These are phyloP conservation scores for Alternaria sp. DNA, from an alignment of 2,329 filamentous ascomycete species.

Conservation along the genomic window DNA sequence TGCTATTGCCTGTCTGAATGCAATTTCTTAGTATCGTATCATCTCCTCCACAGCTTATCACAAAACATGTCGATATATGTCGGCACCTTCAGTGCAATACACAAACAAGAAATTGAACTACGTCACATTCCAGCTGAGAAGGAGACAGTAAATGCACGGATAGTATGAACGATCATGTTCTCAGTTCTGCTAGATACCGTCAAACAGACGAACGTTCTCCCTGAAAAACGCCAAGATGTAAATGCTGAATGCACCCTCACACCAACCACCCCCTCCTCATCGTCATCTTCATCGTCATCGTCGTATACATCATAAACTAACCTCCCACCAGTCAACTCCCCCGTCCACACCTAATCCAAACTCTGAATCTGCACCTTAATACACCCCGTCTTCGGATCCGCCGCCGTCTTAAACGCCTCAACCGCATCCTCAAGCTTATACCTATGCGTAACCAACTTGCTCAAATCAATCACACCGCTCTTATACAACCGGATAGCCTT, in stretches of 20 bases:
- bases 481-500: constrained; percentile 86
- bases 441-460: constrained; percentile 83
- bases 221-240: background rate
- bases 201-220: background rate
- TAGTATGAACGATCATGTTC: no score
- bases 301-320: background rate
- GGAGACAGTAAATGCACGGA: no score
- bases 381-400: constrained; percentile 88
- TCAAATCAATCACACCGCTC: constrained; percentile 82
- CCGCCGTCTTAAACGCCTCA: constrained; percentile 87
- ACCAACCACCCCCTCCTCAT: background rate
- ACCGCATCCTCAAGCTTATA: constrained; percentile 85
- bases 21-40: no score
- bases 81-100: no score
- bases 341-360: constrained; percentile 35
- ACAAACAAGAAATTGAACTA: no score
- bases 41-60: no score
- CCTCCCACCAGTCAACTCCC: background rate
- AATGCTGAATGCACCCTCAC: background rate
- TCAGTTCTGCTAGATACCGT: background rate
- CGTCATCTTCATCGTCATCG: background rate
- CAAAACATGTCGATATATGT: no score
- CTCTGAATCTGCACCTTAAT: constrained; percentile 97
- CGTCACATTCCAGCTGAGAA: no score
- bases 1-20: no score